Conservation (phyloP, 2,329 filamentous ascomycete genomes). For the Penicillium italicum region DNA sequence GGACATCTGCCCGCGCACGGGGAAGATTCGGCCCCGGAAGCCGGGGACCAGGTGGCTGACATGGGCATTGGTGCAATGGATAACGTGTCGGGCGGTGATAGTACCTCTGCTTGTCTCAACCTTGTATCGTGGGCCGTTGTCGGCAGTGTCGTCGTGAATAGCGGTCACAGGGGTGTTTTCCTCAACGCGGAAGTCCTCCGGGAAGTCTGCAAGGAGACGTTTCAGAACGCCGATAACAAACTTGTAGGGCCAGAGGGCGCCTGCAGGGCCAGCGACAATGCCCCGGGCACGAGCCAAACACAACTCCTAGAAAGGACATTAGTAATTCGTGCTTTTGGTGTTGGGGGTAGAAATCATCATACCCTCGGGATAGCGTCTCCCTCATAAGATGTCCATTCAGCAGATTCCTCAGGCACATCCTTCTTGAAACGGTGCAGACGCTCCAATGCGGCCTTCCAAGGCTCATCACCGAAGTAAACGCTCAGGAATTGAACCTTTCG, state of each 20-base stretch:
- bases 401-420: constrained; percentile 26
- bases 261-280: constrained; percentile 27
- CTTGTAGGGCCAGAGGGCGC: constrained; percentile 33
- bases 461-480: constrained; percentile 26
- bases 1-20: constrained; percentile 43
- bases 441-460: constrained; percentile 20
- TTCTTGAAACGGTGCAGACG: constrained; percentile 25
- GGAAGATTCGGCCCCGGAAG: constrained; percentile 38
- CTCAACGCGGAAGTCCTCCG: constrained; percentile 33
- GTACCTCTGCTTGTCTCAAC: constrained; percentile 47
- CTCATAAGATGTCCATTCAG: constrained; percentile 27
- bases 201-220: constrained; percentile 24
- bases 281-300: constrained; percentile 24
- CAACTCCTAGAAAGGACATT: constrained; percentile 19
- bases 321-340: neutral
- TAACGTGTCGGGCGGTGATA: constrained; percentile 49
- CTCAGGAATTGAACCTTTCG: constrained; percentile 29
- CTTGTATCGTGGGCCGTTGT: constrained; percentile 30
- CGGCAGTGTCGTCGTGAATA: neutral
- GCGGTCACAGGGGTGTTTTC: constrained; percentile 21
- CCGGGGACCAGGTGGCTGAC: constrained; percentile 51
- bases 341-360: neutral
- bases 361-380: constrained; percentile 22
- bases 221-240: constrained; percentile 28
- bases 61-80: constrained; percentile 59